Evolutionary conservation across 768 basidiomycete genomes (phyloP), one percentile per base, ranked within the genome.

Genomic region (Strobilomyces echinocephalus): DNA sequence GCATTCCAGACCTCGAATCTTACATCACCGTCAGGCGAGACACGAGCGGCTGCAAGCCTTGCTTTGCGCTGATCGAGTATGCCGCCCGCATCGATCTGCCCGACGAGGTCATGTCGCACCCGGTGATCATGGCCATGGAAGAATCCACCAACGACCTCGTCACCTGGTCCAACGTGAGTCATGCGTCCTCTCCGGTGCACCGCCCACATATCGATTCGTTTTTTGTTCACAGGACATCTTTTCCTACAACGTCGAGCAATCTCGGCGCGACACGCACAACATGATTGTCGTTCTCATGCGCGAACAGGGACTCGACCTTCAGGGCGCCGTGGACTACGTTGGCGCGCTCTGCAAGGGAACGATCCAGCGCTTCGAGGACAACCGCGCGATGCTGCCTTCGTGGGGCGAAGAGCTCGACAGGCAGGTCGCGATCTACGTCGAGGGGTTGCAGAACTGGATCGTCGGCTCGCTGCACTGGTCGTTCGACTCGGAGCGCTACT

Each of bases 171-270:
- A 78, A 78, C 49, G 76, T 72, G 54, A 55, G 57, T 40, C 46
- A 4, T 38, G 14, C 51, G 46, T 66, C 3, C 15, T 0, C 8
- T 28, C 16, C n/a, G n/a, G 5, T 31, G 4, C 2, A 8, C 6
- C 3, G 26, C 41, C 24, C 28, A 12, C 28, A 18, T 9, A 20
- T 40, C 58, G 20, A 68, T 49, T 30, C 3, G 14, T 11, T 47
- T 8, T 8, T 14, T 11, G 46, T 8, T 8, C 15, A 5, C 2
- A 87, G 86, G 87, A 88, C 57, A 83, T 88, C 34, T 84, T 85
- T 63, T 88, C 85, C 1, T 89, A 85, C 68, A 87, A 88, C 55
- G 79, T 81, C 41, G 87, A 88, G 62, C 87, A 88, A 66, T 79
- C 85, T 3, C 78, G 81, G 14, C 79, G 77, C 10, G 83, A 86